Evolutionary conservation across 495 filamentous ascomycete species (phyloP).

Genomic region (Parathielavia appendiculata): DNA sequence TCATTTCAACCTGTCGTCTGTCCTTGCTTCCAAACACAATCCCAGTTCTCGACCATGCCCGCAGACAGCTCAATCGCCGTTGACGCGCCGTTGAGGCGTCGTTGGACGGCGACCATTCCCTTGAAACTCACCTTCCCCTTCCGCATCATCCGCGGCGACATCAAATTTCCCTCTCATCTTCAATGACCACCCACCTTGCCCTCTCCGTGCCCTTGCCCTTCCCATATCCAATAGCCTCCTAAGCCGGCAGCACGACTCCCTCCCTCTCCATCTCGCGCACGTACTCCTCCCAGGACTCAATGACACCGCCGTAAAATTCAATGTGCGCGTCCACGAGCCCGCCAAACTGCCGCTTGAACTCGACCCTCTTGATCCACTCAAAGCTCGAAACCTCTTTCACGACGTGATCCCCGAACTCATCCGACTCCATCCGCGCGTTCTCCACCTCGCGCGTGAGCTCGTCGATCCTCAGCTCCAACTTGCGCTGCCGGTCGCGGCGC

Average conservation of each 20-base stretch:
- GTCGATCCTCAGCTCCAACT: constrained; percentile 86
- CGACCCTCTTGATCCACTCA: constrained; percentile 88
- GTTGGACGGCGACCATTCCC: no score
- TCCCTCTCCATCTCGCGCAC: constrained; percentile 80
- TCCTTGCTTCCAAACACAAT: no score
- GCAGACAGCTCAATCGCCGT: no score
- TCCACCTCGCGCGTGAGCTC: constrained; percentile 85
- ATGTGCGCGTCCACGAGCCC: constrained; percentile 79
- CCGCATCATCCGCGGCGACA: no score
- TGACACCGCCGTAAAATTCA: constrained; percentile 72
- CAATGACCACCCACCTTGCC: neutral
- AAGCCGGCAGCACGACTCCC: constrained; percentile 36
- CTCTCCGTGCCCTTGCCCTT: neutral
- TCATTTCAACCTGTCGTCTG: no score
- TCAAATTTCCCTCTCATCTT: no score
- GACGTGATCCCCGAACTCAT: constrained; percentile 91
- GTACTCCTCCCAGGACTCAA: constrained; percentile 86
- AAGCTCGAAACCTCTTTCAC: constrained; percentile 89
- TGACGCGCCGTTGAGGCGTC: no score
- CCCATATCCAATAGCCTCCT: constrained; percentile 11
- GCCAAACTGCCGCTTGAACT: constrained; percentile 84
- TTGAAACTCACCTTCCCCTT: no score
- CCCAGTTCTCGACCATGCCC: no score
- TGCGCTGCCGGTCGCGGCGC: constrained; percentile 76
- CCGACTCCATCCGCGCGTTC: constrained; percentile 70